These are phyloP conservation scores for Xylariales sp. DNA, from an alignment of 2,329 filamentous ascomycete species.

Conservation along the genomic window DNA sequence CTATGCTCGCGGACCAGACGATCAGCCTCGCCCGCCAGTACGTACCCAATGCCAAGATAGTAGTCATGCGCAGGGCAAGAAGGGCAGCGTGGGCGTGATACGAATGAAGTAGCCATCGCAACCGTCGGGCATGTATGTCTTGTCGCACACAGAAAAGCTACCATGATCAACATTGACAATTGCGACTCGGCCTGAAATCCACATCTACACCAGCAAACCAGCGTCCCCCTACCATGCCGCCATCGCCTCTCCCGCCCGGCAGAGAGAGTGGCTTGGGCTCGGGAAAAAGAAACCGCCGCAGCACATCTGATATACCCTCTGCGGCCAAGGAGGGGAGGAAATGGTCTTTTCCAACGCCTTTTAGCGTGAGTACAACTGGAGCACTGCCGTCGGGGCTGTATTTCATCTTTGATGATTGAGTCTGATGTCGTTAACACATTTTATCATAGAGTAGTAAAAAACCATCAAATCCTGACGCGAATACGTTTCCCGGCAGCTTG, in stretches of 20 bases:
- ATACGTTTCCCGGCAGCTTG: slow-evolving; percentile 23
- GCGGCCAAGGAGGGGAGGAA: slow-evolving; percentile 26
- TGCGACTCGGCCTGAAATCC: slow-evolving; percentile 6
- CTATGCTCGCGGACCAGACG: background rate
- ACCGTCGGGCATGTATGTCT: slow-evolving; percentile 17
- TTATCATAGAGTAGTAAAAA: slow-evolving; percentile 22
- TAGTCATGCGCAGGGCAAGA: background rate
- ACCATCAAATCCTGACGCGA: slow-evolving; percentile 17
- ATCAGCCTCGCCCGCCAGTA: slow-evolving; percentile 23
- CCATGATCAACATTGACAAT: slow-evolving; percentile 10
- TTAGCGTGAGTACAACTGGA: slow-evolving; percentile 26
- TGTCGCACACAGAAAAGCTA: slow-evolving; percentile 17
- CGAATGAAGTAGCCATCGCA: background rate
- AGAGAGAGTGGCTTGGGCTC: slow-evolving; percentile 5
- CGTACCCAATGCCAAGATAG: slow-evolving; percentile 22
- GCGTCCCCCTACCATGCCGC: slow-evolving; percentile 22
- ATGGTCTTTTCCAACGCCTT: slow-evolving; percentile 30
- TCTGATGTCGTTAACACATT: slow-evolving; percentile 3
- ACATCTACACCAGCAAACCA: slow-evolving; percentile 5
- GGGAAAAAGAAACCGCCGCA: slow-evolving; percentile 27
- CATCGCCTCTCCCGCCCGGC: slow-evolving; percentile 14
- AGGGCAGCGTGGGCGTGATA: slow-evolving; percentile 13
- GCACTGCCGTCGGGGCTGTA: background rate
- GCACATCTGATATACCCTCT: slow-evolving; percentile 26
- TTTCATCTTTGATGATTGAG: background rate